These are phyloP conservation scores for Pyrrhoderma noxium DNA, from an alignment of 1,284 basidiomycete species.

Conservation along the genomic window DNA sequence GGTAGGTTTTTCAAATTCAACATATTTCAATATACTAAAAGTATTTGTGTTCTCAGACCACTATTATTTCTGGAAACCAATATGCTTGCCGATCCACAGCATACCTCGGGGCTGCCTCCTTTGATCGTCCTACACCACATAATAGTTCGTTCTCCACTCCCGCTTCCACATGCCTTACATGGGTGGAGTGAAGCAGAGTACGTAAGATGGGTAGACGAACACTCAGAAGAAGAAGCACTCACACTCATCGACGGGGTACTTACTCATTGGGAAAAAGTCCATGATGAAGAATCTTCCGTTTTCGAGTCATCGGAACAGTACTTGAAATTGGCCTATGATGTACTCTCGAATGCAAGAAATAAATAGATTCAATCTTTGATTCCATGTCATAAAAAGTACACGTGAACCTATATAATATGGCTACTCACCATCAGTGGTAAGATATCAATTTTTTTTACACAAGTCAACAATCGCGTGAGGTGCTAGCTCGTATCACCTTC, in stretches of 20 bases:
- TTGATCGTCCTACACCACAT: slow-evolving; percentile 87
- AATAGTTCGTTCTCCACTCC: slow-evolving; percentile 80
- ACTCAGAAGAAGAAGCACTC: slow-evolving; percentile 63
- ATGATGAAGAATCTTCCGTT: slow-evolving; percentile 28
- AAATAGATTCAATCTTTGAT: not conserved
- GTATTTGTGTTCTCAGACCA: slow-evolving; percentile 42
- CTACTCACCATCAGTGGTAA: no score
- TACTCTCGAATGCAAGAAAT: slow-evolving; percentile 37
- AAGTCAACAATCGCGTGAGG: no score
- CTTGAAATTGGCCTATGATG: slow-evolving; percentile 44
- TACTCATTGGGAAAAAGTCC: slow-evolving; percentile 63
- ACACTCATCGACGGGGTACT: slow-evolving; percentile 66
- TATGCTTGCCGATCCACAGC: slow-evolving; percentile 53
- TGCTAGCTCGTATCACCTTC: no score
- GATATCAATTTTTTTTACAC: no score
- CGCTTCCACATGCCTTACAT: slow-evolving; percentile 79
- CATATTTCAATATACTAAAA: not conserved
- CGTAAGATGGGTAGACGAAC: slow-evolving; percentile 80
- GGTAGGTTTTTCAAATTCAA: slow-evolving; percentile 38
- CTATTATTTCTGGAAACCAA: slow-evolving; percentile 80
- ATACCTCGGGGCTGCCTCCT: slow-evolving; percentile 69
- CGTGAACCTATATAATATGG: not conserved
- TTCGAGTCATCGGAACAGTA: no score
- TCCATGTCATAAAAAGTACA: not conserved
- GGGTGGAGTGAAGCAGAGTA: slow-evolving; percentile 93